Base-by-base conservation (phyloP, 345 rosid genomes). In the Aurinia saxatilis region DNA sequence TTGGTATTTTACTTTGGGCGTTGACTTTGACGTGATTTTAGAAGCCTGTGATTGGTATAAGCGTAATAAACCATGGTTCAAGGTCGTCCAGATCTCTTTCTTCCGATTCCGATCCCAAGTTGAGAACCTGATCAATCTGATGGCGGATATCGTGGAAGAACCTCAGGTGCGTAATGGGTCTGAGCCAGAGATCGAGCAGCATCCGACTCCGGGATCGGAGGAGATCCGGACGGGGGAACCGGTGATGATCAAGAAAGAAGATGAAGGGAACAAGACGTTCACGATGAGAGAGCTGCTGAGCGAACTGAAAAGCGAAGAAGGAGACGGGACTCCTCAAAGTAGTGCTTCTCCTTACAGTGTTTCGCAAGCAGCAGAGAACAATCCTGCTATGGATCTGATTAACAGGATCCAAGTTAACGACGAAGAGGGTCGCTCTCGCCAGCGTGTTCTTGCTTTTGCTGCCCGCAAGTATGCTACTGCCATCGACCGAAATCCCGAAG, bases 401-500 rank as follows among this genome's bases (percentile, higher is more conserved):
- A 82, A 80, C 65, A 84, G 89, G 62, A 87, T 90, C 31, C 82
- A 83, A 23, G 89, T 90, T 67, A 71, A 74, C 66, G 99, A 93
- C 57, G 99, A 93, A 74, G 99, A 93, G 70, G 97, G 97, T 36
- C 80, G 95, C 50, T 93, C 99, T 49, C 97, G 99, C 50, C 99
- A 93, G 66, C 84, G 95, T 39, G 85, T 93, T 82, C 96, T 93
- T 60, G 79, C 91, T 8, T 93, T 84, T 77, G 99, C 99, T 60
- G 99, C 99, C 65, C 88, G 82, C 74, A 93, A 95, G 97, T 93
- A 93, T 73, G 97, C 97, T 27, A 83, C 82, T 63, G 83, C 99
- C 7, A 78, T 93, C 29, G 87, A 85, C 69, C 83, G 92, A 71
- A 87, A 93, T 66, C 88, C 99, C 11, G 92, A 91, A 39, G 97